These are phyloP conservation scores for Globisporangium takayamanum DNA, from an alignment of 352 stramenopile species.

Conservation along the genomic window DNA sequence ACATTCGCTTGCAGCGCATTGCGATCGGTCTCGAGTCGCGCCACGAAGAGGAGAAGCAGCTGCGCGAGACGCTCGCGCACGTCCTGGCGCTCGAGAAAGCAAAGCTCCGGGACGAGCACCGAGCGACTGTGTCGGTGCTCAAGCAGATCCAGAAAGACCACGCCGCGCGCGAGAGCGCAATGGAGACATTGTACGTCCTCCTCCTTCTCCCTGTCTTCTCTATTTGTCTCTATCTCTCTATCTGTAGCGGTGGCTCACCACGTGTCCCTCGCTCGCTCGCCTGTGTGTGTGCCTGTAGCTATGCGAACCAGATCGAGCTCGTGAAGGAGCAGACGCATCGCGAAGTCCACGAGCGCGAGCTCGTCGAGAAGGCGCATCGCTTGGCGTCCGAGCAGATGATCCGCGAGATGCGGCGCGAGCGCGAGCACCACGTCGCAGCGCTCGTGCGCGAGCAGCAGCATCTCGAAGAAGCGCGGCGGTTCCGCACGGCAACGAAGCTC, in stretches of 20 bases:
- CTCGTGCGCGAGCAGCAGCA: slow-evolving; percentile 57
- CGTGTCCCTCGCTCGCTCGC: background rate
- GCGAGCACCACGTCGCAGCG: slow-evolving; percentile 42
- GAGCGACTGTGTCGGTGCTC: slow-evolving; percentile 34
- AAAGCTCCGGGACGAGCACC: slow-evolving; percentile 59
- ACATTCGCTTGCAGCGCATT: slow-evolving; percentile 61
- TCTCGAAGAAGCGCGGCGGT: slow-evolving; percentile 48
- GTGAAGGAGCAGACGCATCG: slow-evolving; percentile 56
- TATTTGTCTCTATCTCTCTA: background rate
- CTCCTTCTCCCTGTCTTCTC: background rate
- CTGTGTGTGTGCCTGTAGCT: slow-evolving; percentile 18
- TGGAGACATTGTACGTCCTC: slow-evolving; percentile 52
- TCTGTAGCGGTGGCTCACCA: background rate
- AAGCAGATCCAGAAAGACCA: slow-evolving; percentile 62
- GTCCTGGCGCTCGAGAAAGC: slow-evolving; percentile 60
- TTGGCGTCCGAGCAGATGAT: slow-evolving; percentile 61
- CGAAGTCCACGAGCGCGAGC: slow-evolving; percentile 48
- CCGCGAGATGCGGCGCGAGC: slow-evolving; percentile 52
- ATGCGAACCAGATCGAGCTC: slow-evolving; percentile 58
- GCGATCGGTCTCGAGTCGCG: slow-evolving; percentile 52
- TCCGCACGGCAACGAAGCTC: slow-evolving; percentile 40
- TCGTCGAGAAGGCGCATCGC: slow-evolving; percentile 65
- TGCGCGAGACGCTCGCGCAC: slow-evolving; percentile 60
- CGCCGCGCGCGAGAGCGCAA: slow-evolving; percentile 39
- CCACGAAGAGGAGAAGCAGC: slow-evolving; percentile 57